Evolutionary conservation across 345 rosid species (phyloP), one percentile per base, ranked within the genome.

Genomic region (Garcia nutans): DNA sequence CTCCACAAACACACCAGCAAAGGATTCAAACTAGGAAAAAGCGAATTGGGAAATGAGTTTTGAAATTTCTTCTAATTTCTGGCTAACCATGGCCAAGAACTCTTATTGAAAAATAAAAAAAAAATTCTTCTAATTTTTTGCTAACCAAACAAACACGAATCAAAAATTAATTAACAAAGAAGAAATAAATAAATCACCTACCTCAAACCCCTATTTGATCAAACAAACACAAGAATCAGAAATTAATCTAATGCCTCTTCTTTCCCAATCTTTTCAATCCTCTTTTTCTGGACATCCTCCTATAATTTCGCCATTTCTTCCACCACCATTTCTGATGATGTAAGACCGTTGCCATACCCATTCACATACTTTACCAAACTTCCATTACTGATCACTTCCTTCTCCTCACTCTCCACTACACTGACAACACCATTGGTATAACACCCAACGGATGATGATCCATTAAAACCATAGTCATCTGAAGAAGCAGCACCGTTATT

Each of bases 231-330:
- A 28, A 28, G 31, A 28, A 28, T 28, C 2, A 28, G 31, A 28
- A 28, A 28, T 28, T 28, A 28, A 28, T 28, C 31, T 28, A 28
- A 93, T 33, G 96, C 97, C 19, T 91, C 97, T 68, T 96, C 98
- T 82, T 90, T 89, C 75, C 99, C 99, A 37, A 96, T 92, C 76
- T 91, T 94, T 80, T 96, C 99, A 15, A 96, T 88, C 75, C 97
- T 88, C 89, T 83, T 93, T 86, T 88, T 85, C 91, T 97, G 88
- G 61, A 77, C 86, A 73, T 84, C 93, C 81, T 95, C 97, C 68
- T 19, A 55, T 58, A 33, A 76, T 56, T 71, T 73, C 58, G 59
- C 76, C 70, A 76, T 83, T 44, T 76, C 52, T 60, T 65, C 80
- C 65, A 71, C 72, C 66, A 72, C 80, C 42, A 65, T 80, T 47